Evolutionary conservation across 768 basidiomycete species (phyloP).

Genomic region (button mushroom (Agaricus bisporus)): DNA sequence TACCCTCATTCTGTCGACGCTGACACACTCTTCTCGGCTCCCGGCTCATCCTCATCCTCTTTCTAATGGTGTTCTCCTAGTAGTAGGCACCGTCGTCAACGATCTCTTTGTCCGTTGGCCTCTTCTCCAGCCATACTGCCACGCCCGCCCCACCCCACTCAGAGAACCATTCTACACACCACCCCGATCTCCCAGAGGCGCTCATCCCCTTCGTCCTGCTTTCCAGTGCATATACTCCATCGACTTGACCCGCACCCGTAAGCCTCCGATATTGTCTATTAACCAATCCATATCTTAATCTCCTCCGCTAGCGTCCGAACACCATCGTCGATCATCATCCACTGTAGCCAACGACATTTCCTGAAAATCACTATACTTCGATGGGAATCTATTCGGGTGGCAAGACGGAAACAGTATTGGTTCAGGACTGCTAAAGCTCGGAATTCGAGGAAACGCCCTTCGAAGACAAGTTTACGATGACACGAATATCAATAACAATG

Average conservation of each 20-base stretch:
- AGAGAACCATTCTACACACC: slow-evolving; percentile 17
- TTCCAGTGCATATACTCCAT: slow-evolving; percentile 21
- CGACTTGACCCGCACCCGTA: not conserved
- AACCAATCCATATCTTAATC: slow-evolving; percentile 1
- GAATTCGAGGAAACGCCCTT: slow-evolving; percentile 49
- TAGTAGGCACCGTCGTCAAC: slow-evolving; percentile 71
- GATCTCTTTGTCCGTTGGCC: slow-evolving; percentile 75
- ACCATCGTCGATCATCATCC: slow-evolving; percentile 33
- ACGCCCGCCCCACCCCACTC: slow-evolving; percentile 16
- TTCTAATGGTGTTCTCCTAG: slow-evolving; percentile 77
- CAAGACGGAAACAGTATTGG: slow-evolving; percentile 72
- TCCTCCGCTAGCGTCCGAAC: slow-evolving; percentile 19
- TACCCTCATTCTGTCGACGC: slow-evolving; percentile 46
- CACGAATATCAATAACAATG: slow-evolving; percentile 16
- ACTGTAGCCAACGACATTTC: slow-evolving; percentile 21
- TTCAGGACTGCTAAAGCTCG: slow-evolving; percentile 56
- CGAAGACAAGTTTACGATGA: slow-evolving; percentile 36
- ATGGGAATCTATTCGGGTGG: slow-evolving; percentile 64
- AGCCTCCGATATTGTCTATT: not conserved
- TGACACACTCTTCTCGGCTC: slow-evolving; percentile 42
- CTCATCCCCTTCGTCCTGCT: slow-evolving; percentile 21
- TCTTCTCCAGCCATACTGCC: slow-evolving; percentile 44
- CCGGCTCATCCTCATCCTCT: slow-evolving; percentile 50
- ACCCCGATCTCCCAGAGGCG: slow-evolving; percentile 23
- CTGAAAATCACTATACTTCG: slow-evolving; percentile 6